phyloP scores from a whole-genome alignment of 805 yeast genomes.

The Cyberlindnera samutprakarnensis region DNA sequence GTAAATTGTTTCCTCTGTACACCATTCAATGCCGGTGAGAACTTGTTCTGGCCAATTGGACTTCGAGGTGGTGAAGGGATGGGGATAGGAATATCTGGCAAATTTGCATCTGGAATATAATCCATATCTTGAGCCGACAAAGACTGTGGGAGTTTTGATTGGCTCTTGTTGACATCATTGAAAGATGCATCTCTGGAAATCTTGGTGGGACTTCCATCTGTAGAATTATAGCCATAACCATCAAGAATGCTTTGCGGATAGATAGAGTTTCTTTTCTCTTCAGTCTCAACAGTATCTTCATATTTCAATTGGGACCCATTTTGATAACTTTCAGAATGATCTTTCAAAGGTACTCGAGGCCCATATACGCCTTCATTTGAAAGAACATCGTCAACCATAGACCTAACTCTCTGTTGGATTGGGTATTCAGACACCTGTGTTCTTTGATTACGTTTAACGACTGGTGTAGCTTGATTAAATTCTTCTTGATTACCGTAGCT shows the following conservation, averaged over 20 bases:
- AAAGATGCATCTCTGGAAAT: too few relatives aligned
- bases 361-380: constrained; percentile 2
- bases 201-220: constrained; percentile 4
- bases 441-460: constrained; percentile 2
- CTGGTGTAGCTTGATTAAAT: constrained; percentile 3
- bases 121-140: constrained; percentile 8
- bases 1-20: too few relatives aligned
- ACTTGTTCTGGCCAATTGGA: constrained; percentile 5
- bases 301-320: too few relatives aligned
- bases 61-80: constrained; percentile 16
- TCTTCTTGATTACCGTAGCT: too few relatives aligned
- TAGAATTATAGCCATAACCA: background rate
- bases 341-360: background rate
- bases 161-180: background rate
- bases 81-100: constrained; percentile 11
- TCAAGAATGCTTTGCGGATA: constrained; percentile 22
- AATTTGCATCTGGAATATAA: constrained; percentile 17
- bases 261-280: too few relatives aligned
- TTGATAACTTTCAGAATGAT: background rate
- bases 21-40: too few relatives aligned
- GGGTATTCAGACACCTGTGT: constrained; percentile 1
- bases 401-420: constrained; percentile 1
- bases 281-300: too few relatives aligned
- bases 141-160: background rate
- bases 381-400: constrained; percentile 7